Percentiles rank a stretch among this genome's conserved stretches.
These are phyloP conservation scores for Psilocybe sp. DNA, from an alignment of 768 basidiomycete genomes.

Conservation along the genomic window DNA sequence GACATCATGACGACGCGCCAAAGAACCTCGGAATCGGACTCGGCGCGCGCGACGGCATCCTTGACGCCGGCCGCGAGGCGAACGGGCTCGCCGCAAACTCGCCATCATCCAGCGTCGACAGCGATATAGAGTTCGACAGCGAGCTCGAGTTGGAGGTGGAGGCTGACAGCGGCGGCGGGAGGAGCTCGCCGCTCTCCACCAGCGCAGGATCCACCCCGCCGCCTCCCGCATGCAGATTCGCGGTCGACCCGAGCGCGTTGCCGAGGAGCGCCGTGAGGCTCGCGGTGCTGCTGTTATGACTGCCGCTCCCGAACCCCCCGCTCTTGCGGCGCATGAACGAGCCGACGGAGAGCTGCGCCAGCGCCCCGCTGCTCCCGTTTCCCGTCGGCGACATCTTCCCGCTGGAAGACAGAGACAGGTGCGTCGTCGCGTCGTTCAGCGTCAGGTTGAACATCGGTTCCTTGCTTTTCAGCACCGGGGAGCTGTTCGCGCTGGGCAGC, in stretches of 20 bases:
- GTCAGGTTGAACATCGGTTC: no score
- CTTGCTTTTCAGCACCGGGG: no score
- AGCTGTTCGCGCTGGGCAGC: no score
- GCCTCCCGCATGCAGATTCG: no score
- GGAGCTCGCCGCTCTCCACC: slow-evolving; percentile 19
- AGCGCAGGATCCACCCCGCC: slow-evolving; percentile 11
- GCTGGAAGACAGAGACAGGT: not conserved
- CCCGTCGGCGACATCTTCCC: not conserved
- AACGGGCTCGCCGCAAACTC: slow-evolving; percentile 43
- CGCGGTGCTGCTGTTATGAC: slow-evolving; percentile 21
- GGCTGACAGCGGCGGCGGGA: slow-evolving; percentile 6
- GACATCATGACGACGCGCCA: not conserved
- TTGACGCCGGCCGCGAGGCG: slow-evolving; percentile 31
- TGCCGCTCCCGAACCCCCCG: slow-evolving; percentile 18
- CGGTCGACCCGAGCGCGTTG: no score
- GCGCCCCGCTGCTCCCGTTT: slow-evolving; percentile 3
- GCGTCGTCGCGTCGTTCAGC: no score
- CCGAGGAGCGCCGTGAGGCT: slow-evolving; percentile 17
- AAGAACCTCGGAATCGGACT: slow-evolving; percentile 12
- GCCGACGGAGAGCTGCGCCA: slow-evolving; percentile 16
- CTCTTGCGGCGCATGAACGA: slow-evolving; percentile 23
- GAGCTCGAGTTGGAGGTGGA: no score
- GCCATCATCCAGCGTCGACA: slow-evolving; percentile 34
- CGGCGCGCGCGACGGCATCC: slow-evolving; percentile 31
- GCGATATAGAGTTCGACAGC: slow-evolving; percentile 27